These are phyloP conservation scores for Apophysomyces elegans DNA, from an alignment of 371 early-diverging fungal species.

Conservation along the genomic window DNA sequence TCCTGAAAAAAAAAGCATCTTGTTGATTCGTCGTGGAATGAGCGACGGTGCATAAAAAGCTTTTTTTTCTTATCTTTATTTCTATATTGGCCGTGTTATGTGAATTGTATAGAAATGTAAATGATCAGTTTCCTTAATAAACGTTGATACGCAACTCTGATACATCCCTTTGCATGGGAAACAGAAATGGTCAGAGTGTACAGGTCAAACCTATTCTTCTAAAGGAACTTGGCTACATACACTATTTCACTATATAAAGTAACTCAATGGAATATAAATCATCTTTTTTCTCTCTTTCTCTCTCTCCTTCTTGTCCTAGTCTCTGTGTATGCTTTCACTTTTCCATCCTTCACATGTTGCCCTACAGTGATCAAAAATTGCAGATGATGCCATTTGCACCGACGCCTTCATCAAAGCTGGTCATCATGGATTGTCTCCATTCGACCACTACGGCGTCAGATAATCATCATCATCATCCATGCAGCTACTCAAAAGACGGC, in stretches of 20 bases:
- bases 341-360: slow-evolving; percentile 1
- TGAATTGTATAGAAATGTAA: background rate
- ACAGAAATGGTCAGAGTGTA: background rate
- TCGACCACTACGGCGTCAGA: too few species aligned
- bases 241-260: slow-evolving; percentile 2
- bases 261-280: background rate
- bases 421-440: slow-evolving; percentile 9
- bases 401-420: slow-evolving; percentile 6
- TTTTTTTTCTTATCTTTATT: slow-evolving; percentile 2
- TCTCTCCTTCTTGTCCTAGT: background rate
- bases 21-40: slow-evolving; percentile 9
- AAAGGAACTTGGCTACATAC: background rate
- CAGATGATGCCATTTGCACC: background rate
- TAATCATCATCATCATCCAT: too few species aligned
- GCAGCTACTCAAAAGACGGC: too few species aligned
- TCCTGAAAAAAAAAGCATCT: too few species aligned
- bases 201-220: background rate
- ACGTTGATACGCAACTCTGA: background rate
- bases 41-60: slow-evolving; percentile 15
- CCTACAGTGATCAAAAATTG: background rate
- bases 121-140: slow-evolving; percentile 1
- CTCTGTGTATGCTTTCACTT: background rate
- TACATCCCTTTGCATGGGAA: background rate
- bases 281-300: background rate
- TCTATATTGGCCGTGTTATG: background rate